These are phyloP conservation scores for Candida multigemmis DNA, from an alignment of 805 yeast species.

Conservation along the genomic window DNA sequence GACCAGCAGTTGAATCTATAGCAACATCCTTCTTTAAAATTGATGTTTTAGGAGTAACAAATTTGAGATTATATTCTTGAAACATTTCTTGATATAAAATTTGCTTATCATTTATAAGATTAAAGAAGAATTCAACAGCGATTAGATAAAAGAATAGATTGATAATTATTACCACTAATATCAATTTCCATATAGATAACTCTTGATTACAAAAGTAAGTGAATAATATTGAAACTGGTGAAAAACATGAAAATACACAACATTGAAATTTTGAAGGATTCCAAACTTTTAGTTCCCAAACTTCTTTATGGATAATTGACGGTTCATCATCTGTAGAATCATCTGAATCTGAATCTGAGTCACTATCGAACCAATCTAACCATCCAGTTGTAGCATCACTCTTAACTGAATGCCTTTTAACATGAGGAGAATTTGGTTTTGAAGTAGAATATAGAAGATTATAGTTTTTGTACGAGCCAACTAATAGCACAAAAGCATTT, in stretches of 20 bases:
- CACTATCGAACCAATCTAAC: constrained; percentile 11
- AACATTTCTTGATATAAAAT: constrained; percentile 51
- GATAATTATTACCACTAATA: constrained; percentile 13
- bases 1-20: constrained; percentile 46
- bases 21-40: constrained; percentile 48
- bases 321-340: too few relatives aligned
- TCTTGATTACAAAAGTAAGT: constrained; percentile 21
- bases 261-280: constrained; percentile 52
- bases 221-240: constrained; percentile 46
- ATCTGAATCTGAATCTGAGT: constrained; percentile 5
- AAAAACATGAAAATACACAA: constrained; percentile 41
- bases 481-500: constrained; percentile 6
- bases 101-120: constrained; percentile 49
- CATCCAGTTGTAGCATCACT: constrained; percentile 12
- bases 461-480: constrained; percentile 15
- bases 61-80: constrained; percentile 55
- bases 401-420: constrained; percentile 7
- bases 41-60: constrained; percentile 48
- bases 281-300: constrained; percentile 61
- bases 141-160: constrained; percentile 22
- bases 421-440: constrained; percentile 16
- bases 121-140: constrained; percentile 29
- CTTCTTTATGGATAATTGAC: constrained; percentile 21
- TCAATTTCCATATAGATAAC: constrained; percentile 20
- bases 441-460: constrained; percentile 18